Evolutionary conservation across 495 filamentous ascomycete species (phyloP), one percentile per base, ranked within the genome.

Genomic region (Aspergillus mulundensis): DNA sequence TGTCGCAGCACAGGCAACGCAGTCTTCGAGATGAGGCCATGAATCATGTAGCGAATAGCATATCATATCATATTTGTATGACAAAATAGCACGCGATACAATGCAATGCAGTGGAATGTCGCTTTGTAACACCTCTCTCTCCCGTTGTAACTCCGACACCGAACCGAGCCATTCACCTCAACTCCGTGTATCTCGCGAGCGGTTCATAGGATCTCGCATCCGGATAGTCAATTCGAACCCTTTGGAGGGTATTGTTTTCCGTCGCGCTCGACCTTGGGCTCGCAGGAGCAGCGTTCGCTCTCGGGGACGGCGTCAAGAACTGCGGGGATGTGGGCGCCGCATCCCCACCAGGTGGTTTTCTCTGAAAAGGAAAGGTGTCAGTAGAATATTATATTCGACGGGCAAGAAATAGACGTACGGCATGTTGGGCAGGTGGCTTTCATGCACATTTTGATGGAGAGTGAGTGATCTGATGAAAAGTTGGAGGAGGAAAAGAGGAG

Each of bases 291-390:
- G 70, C 87, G 78, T 24, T 88, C 70, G 12, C 73, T 63, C 28
- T 77, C 70, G 2, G 85, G 79, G 21, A 89, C 67, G 0, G 65
- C 49, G 64, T 87, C 86, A 75, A 91, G 81, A 11, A 90, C 87
- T 1, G 61, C 68, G 15, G 86, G 78, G 45, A 91, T 77, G 62
- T 91, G 88, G 24, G 38, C 67, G 40, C 88, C 87, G 71, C 88
- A 91, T 53, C 88, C 87, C 59, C 70, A 78, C 88, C 87, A 91
- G 46, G 85, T 81, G 53, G 71, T 67, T 58, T 88, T 86, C 51
- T 80, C 87, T 90, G 58, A 3, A 16, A 19, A 41, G 32, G 38
- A 0, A 24, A 48, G 36, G 54, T 65, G 45, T 18, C 34, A 11
- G 3, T 16, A n/a, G n/a, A n/a, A n/a, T n/a, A n/a, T 1, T 38